phyloP scores from a whole-genome alignment of 305 asterid species.

The Nicotiana rustica region DNA sequence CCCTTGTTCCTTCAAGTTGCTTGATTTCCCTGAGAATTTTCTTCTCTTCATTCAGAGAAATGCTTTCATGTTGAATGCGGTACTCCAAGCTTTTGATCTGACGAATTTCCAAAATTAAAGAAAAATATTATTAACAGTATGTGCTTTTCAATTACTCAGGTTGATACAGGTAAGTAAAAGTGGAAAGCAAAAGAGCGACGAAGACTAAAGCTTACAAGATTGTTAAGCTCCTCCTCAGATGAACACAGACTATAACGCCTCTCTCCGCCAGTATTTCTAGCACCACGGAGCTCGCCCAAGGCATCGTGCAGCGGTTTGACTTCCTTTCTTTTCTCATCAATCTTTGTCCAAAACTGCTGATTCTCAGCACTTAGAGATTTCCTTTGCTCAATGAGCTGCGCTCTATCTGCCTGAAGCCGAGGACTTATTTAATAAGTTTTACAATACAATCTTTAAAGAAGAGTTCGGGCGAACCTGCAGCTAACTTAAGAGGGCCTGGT shows the following conservation, averaged over 20 bases:
- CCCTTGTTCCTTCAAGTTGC: constrained; percentile 76
- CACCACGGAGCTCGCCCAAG: constrained; percentile 37
- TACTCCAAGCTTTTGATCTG: constrained; percentile 80
- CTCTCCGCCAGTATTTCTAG: constrained; percentile 36
- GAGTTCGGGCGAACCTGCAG: not conserved
- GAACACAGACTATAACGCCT: constrained; percentile 62
- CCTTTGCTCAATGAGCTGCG: constrained; percentile 57
- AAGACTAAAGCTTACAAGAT: constrained; percentile 54
- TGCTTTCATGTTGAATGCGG: constrained; percentile 88
- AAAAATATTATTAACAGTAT: not conserved
- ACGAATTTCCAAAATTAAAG: not conserved
- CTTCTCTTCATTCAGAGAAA: constrained; percentile 81
- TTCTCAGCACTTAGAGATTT: constrained; percentile 65
- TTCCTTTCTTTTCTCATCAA: constrained; percentile 78
- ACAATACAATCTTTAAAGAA: not conserved
- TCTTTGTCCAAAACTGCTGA: constrained; percentile 59
- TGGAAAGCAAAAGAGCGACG: not conserved
- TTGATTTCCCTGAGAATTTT: constrained; percentile 82
- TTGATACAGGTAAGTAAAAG: not conserved
- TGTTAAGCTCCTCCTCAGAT: constrained; percentile 76
- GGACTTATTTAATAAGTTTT: not conserved
- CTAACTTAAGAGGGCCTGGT: not conserved
- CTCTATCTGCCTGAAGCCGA: constrained; percentile 61
- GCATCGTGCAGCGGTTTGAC: constrained; percentile 83
- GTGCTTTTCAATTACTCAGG: not conserved